Base-by-base conservation (phyloP, 1,284 basidiomycete genomes). In the Melanopsichium pennsylvanicum region DNA sequence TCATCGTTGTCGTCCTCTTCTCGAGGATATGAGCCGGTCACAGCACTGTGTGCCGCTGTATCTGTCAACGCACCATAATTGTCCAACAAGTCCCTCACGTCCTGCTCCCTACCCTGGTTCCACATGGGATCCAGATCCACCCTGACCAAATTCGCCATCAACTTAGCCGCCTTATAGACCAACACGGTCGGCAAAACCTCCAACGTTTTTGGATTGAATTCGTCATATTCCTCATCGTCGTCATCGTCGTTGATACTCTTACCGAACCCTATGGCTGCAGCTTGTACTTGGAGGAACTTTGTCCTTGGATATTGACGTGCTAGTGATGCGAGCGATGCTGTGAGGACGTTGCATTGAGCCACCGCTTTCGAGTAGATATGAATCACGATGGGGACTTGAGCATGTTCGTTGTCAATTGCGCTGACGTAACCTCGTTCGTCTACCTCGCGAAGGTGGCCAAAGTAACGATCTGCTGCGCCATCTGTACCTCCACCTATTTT, bases 331-430 rank as follows among this genome's bases (percentile, higher is more conserved):
- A 78, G 55, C 3, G 72, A 50, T 6, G 56, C 16, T 16, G 72
- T 72, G 33, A 78, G 52, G 6, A 47, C 21, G 33, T 59, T 60
- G 47, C 75, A 76, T n/a, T 69, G 66, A 5, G 54, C 56, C 2
- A 75, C 70, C 11, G 54, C 75, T 36, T 67, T 74, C 12, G 60
- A 66, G 52, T 78, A 78, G 47, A 78, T 70, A 37, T 78, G 75
- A 4, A 76, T 71, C 12, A 78, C 70, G 22, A 78, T 50, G 25
- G 63, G 47, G 15, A 61, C 57, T n/a, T 25, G 33, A 6, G 36
- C 13, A 11, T 59, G 38, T 33, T 71, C 73, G 31, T 66, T 63
- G 54, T 77, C 75, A 36, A 75, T 76, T 5, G 71, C 58, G 2
- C 64, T 45, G 25, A 68, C 75, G 54, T 74, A 77, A 18, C 72